Base-by-base conservation (phyloP, 352 stramenopile genomes). In the Globisporangium spiculum region DNA sequence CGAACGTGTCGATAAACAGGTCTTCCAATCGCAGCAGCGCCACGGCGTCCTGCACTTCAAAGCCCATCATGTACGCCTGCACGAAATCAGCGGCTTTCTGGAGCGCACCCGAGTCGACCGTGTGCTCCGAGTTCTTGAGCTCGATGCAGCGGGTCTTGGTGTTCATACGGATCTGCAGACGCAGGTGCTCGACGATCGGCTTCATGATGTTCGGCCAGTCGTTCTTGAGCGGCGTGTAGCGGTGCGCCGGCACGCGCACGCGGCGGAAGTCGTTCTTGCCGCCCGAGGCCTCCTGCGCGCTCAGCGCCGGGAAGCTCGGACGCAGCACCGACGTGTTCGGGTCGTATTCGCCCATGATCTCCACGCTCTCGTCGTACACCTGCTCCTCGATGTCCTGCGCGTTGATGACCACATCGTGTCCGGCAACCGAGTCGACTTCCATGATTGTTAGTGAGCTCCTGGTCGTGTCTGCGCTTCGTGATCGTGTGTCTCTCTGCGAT, bases 51-150 rank as follows among this genome's bases (percentile, higher is more conserved):
- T 98, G 90, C 44, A 99, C 96, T 68, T 99, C 98, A 70, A 99
- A 99, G 58, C 98, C 98, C 84, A 99, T 96, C 96, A 99, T 99
- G 78, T 99, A 99, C 32, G 97, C 98, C 71, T 97, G 90, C 36
- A 99, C 92, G 72, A 99, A 99, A 84, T 99, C 97, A 0, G 93
- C 93, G 30, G 88, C 96, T 73, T 99, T 99, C 79, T 99, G 97
- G 46, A 99, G 78, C 41, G 96, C 92, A 30, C 94, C 96, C 5
- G 89, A 77, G 74, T 99, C 97, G 38, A 95, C 80, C 30, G 97
- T 99, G 69, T 98, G 85, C 54, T 86, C 77, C 52, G 95, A 99
- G 71, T 98, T 96, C 79, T 97, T 97, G 73, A 99, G 90, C 80
- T 99, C 98, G 10, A 99, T 98, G 73, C 90, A 99, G 53, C 97